These are phyloP conservation scores for Starmerella davenportii DNA, from an alignment of 805 yeast species.

Conservation along the genomic window DNA sequence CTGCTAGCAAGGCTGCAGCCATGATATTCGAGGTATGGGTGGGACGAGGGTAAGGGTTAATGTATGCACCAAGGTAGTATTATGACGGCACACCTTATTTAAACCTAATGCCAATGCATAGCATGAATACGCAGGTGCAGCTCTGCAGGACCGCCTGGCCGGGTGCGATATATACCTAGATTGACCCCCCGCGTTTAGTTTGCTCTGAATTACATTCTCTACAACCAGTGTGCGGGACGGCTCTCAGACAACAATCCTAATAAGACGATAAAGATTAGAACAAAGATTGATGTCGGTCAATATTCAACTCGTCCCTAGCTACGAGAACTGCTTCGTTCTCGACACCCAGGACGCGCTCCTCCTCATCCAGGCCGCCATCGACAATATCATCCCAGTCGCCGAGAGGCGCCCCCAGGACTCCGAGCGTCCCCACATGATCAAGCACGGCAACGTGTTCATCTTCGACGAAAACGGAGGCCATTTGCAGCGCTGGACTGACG, in stretches of 20 bases:
- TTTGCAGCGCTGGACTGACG: conserved; percentile 91
- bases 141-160: not conserved
- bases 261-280: not conserved
- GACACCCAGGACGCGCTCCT: conserved; percentile 70
- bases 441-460: conserved; percentile 66
- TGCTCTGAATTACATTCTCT: no score
- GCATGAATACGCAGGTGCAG: not conserved
- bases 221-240: no score
- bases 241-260: no score
- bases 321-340: conserved; percentile 49
- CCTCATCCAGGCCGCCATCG: conserved; percentile 61
- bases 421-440: conserved; percentile 48
- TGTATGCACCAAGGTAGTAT: no score
- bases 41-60: no score
- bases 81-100: not conserved
- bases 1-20: no score
- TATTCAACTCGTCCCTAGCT: conserved; percentile 32
- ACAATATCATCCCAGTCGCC: conserved; percentile 41
- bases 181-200: no score
- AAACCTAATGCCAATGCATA: not conserved
- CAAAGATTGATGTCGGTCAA: not conserved
- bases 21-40: no score
- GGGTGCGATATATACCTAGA: no score
- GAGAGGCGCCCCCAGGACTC: conserved; percentile 67
- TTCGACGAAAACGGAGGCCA: conserved; percentile 69